Evolutionary conservation across 208 protist genomes (phyloP).

Genomic region (Perkinsela sp.): DNA sequence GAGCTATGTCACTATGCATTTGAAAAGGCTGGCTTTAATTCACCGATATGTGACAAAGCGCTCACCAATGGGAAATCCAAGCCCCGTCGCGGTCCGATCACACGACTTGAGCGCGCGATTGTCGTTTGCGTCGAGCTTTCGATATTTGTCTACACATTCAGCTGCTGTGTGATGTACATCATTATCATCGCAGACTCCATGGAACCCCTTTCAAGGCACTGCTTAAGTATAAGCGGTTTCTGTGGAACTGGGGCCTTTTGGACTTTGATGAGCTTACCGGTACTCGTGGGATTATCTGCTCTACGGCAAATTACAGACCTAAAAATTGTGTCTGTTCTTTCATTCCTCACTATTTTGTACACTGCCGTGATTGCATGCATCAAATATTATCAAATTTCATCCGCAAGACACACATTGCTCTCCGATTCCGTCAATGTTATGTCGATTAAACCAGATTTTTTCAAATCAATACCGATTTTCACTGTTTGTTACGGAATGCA

Average conservation of each 20-base stretch:
- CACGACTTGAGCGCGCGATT: slow-evolving; percentile 1
- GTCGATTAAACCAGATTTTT: slow-evolving; percentile 4
- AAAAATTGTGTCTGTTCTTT: slow-evolving; percentile 37
- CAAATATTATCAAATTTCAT: slow-evolving; percentile 9
- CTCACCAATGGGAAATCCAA: neutral
- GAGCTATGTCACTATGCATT: slow-evolving; percentile 2
- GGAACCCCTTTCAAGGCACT: slow-evolving; percentile 3
- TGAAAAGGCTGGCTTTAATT: neutral
- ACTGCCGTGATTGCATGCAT: slow-evolving; percentile 15
- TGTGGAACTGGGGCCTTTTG: slow-evolving; percentile 8
- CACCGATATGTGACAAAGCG: neutral
- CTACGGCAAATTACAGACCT: slow-evolving; percentile 40
- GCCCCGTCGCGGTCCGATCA: neutral
- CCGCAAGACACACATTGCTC: slow-evolving; percentile 1
- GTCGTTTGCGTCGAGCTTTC: neutral
- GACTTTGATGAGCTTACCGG: slow-evolving; percentile 13
- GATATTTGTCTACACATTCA: slow-evolving; percentile 8
- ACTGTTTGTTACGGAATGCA: slow-evolving; percentile 7
- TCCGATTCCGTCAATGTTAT: neutral
- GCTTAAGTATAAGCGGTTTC: slow-evolving; percentile 4
- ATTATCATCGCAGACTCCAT: slow-evolving; percentile 5
- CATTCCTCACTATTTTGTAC: slow-evolving; percentile 48
- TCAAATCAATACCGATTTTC: slow-evolving; percentile 9
- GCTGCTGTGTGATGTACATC: slow-evolving; percentile 6
- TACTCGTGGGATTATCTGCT: slow-evolving; percentile 31